Evolutionary conservation across 257 asterid genomes (phyloP), one percentile per base, ranked within the genome.

Genomic region (Penstemon barbatus): DNA sequence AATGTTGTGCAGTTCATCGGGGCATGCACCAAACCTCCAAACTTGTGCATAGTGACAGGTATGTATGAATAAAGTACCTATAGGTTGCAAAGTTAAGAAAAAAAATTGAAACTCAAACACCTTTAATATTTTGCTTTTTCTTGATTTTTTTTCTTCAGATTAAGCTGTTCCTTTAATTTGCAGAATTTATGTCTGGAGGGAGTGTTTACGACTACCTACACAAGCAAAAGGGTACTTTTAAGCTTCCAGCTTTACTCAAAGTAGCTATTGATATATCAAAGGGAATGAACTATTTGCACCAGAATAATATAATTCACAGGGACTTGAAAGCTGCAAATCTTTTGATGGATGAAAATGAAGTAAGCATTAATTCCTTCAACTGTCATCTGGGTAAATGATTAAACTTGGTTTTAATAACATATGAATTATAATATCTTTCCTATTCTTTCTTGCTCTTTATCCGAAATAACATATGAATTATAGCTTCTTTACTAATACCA

Each of bases 251-350:
- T 73, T 72, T 94, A 73, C 87, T 91, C 69, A 94, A 86, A 86
- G 97, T 94, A 68, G 97, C 96, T 36, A 82, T 89, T 76, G 99
- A 94, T 83, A 85, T 94, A 73, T 82, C 99, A 4, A 94, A 87
- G 86, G 99, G 99, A 68, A 94, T 94, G 99, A 86, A 83, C 77
- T 94, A 94, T 74, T 88, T 94, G 86, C 99, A 94, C 75, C 97
- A 94, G 84, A 94, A 90, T 80, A 94, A 94, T 70, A 94, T 94
- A 65, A 84, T 94, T 76, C 99, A 94, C 78, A 83, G 99, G 80
- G 99, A 94, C 77, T 77, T 94, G 85, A 94, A 94, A 87, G 96
- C 97, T 63, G 99, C 99, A 50, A 94, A 94, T 81, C 91, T 94
- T 78, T 82, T 94, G 76, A 77, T 93, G 99, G 97, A 93, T 81